phyloP scores from a whole-genome alignment of 306 rosid species.

The Lablab purpureus region DNA sequence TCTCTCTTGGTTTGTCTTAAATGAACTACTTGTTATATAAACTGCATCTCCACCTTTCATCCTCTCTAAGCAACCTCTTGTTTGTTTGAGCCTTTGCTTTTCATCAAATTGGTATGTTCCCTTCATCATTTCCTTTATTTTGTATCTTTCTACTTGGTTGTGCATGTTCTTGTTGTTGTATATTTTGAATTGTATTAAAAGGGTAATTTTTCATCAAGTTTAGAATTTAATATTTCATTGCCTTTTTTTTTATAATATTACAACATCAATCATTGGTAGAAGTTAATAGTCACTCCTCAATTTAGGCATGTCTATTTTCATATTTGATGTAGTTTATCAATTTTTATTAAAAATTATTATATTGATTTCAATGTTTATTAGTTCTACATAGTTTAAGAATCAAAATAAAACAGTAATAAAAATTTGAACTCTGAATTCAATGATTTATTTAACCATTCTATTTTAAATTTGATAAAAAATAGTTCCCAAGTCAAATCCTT shows the following conservation, averaged over 20 bases:
- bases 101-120: conserved; percentile 34
- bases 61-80: conserved; percentile 21
- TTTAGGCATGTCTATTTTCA: not conserved
- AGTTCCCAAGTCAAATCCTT: too few species aligned
- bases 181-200: too few species aligned
- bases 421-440: too few species aligned
- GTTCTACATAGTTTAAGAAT: too few species aligned
- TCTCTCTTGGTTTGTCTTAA: conserved; percentile 43
- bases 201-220: not conserved
- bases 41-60: not conserved
- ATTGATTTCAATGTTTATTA: too few species aligned
- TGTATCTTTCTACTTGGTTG: not conserved
- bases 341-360: too few species aligned
- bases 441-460: too few species aligned
- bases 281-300: not conserved
- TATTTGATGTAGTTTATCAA: not conserved
- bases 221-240: not conserved
- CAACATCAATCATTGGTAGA: not conserved
- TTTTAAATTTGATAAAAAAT: too few species aligned
- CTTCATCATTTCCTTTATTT: conserved; percentile 23
- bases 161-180: not conserved
- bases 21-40: conserved; percentile 48
- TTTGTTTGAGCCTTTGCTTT: conserved; percentile 6
- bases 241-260: not conserved
- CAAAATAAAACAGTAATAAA: too few species aligned